A percentile compares a stretch with the other conserved stretches of the same genome.
Conservation (phyloP, 306 rosid species). For the Fragaria ananassa region DNA sequence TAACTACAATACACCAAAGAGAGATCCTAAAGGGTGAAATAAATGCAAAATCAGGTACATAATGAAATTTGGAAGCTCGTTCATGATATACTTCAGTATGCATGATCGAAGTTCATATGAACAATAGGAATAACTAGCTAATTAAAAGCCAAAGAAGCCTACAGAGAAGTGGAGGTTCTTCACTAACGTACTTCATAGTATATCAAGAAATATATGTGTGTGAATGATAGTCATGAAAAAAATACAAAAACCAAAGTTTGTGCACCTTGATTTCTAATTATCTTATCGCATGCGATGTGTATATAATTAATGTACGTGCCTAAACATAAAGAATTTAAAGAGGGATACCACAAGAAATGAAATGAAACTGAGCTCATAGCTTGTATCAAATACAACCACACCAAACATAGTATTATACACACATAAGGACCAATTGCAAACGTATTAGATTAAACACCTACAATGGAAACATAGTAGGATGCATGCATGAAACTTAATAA, state of each 20-base stretch:
- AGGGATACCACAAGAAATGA: not conserved
- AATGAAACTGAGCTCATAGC: not conserved
- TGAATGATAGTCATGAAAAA: not conserved
- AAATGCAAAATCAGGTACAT: not conserved
- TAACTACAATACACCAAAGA: not conserved
- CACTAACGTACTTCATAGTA: not conserved
- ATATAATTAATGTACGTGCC: not conserved
- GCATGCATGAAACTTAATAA: not conserved
- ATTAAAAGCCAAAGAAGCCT: not conserved
- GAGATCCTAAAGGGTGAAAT: not conserved
- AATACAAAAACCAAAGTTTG: not conserved
- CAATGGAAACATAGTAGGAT: constrained; percentile 1
- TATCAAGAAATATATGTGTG: not conserved
- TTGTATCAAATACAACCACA: not conserved
- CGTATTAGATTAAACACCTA: not conserved
- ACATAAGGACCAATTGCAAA: constrained; percentile 3
- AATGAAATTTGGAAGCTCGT: constrained; percentile 7
- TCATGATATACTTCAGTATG: not conserved
- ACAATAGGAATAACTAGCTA: not conserved
- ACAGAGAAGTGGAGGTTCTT: not conserved
- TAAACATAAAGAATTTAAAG: not conserved
- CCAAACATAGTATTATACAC: constrained; percentile 1
- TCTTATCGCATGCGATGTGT: not conserved
- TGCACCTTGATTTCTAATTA: not conserved
- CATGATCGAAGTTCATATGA: not conserved